Base-by-base conservation (phyloP, 83 land plant genomes). In the Picea mariana region DNA sequence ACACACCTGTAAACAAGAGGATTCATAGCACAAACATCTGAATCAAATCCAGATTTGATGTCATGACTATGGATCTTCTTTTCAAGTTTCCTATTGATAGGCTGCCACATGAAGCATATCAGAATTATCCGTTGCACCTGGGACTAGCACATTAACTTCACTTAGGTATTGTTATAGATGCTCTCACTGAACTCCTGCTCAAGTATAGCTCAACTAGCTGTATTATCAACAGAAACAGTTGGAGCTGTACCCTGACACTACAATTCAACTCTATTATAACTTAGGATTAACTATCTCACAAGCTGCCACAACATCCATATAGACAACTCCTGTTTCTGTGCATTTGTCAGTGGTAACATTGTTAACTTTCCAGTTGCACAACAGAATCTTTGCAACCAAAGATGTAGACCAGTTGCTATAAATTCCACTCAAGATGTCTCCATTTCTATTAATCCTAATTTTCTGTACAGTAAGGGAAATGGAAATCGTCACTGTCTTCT, bases 161-260 rank as follows among this genome's bases (percentile, higher is more conserved):
- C 88, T 88, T 23, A 7, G 90, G 83, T n/a, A 88, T 88, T 8
- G 88, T 88, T 27, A 88, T 83, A 63, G 86, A 83, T 23, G 90
- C 83, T 59, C 60, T 60, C 78, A 86, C 42, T 13, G 90, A 86
- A 63, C 55, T 77, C 77, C 67, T 86, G 55, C 86, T 71, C 38
- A 88, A 67, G 62, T 88, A 88, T n/a, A 86, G 78, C 81, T 88
- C 88, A 86, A 17, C 88, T 85, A 17, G 84, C 81, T n/a, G 90
- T 85, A 71, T 88, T 86, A 72, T 88, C 86, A 11, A 88, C 38
- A 9, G 88, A 77, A 44, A 86, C 80, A 7, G 88, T 86, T 83
- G 88, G 90, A 49, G 85, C 88, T 67, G 83, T 66, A 38, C 88
- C 85, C 86, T 88, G 87, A 67, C 90, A 88, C 68, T 88, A 85